Base-by-base conservation (phyloP, 129 eudicot genomes). In the Saposhnikovia divaricata region DNA sequence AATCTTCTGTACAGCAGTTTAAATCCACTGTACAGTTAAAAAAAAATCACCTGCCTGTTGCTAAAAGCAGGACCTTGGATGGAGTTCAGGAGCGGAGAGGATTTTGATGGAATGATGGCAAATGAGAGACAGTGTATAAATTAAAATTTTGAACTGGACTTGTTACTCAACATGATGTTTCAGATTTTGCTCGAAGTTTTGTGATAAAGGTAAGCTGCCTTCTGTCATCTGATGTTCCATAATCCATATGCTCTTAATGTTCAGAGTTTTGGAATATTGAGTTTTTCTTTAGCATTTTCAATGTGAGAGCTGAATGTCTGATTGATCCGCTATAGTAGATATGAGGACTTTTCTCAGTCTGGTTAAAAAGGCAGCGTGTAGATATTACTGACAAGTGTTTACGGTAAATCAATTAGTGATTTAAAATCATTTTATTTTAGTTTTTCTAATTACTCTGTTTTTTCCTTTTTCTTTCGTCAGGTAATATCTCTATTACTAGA, bases 351-450 rank as follows among this genome's bases (percentile, higher is more conserved):
- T 11, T 28, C 66, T 16, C 21, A 25, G 40, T 66, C 38, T 9
- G 15, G 37, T 79, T 31, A 46, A 57, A 15, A 66, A 47, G 68
- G 82, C 65, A 66, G 15, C 81, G 8, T 79, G 76, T 66, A 68
- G 47, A 79, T 79, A 79, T 79, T 71, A 71, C 34, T 40, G 23
- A 5, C 47, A 68, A 72, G 76, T 42, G 16, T 68, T 39, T 18
- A 14, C 19, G 45, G 75, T 66, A 66, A 45, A 71, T 19, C 13
- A 43, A 2, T 42, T 72, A 72, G 31, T n/a, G 75, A 38, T 55
- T 44, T 46, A 34, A 43, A 63, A 25, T n/a, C 7, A 25, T n/a
- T 63, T 63, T 9, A 5, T 25, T 25, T 63, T 63, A 25, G 14
- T 65, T 65, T 65, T 12, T 28, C 72, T 65, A 65, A 25, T 27